Percentiles rank a stretch among this genome's conserved stretches.
These are phyloP conservation scores for Cephalotrichum gorgonifer DNA, from an alignment of 2,329 filamentous ascomycete species.

Conservation along the genomic window DNA sequence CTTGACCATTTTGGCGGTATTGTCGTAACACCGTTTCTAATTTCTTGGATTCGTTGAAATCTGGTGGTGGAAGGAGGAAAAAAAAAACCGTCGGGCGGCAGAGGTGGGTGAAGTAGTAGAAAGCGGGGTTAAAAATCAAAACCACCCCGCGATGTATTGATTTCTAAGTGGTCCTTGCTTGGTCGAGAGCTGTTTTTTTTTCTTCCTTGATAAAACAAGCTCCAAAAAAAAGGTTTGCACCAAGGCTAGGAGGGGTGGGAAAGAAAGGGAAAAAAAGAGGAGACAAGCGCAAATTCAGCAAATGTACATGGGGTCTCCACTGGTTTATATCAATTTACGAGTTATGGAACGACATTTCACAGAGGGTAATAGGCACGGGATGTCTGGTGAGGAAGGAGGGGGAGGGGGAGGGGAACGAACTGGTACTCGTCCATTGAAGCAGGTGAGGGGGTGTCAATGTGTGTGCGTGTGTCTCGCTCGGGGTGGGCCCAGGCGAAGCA, in stretches of 20 bases:
- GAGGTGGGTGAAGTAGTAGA: conserved; percentile 14
- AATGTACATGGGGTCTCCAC: background rate
- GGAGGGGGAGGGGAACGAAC: too few species aligned
- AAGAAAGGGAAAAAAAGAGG: conserved; percentile 5
- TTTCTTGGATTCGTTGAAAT: conserved; percentile 20
- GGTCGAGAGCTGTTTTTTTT: background rate
- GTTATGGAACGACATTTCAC: background rate
- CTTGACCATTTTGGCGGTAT: conserved; percentile 99
- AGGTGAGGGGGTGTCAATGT: too few species aligned
- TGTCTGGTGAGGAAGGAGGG: conserved; percentile 6
- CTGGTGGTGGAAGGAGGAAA: conserved; percentile 16
- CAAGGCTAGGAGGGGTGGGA: conserved; percentile 5
- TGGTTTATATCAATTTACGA: background rate
- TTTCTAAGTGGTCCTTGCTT: background rate
- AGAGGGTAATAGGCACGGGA: background rate
- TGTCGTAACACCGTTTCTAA: conserved; percentile 34
- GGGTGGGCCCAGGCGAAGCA: too few species aligned
- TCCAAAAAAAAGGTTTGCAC: conserved; percentile 1
- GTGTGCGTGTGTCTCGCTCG: too few species aligned
- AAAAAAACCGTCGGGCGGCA: conserved; percentile 9
- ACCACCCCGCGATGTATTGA: conserved; percentile 12
- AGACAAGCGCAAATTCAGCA: background rate
- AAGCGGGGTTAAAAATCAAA: conserved; percentile 31
- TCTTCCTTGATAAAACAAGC: conserved; percentile 1
- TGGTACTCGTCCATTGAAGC: too few species aligned